These are phyloP conservation scores for Penicillium sp. DNA, from an alignment of 2,329 filamentous ascomycete species.

Conservation along the genomic window DNA sequence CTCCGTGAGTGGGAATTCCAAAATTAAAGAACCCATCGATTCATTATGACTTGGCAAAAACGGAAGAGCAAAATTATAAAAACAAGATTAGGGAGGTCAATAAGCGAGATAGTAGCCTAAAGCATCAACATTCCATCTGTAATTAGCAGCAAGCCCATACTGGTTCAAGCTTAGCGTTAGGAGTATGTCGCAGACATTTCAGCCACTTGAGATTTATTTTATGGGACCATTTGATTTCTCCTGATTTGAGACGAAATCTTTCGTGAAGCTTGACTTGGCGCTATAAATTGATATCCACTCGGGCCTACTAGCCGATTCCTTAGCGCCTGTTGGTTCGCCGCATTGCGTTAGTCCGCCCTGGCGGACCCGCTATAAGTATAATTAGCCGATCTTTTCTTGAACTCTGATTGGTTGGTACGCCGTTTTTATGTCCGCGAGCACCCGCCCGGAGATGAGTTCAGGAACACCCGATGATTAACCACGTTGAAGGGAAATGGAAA, in stretches of 20 bases:
- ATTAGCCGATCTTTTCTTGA: not conserved
- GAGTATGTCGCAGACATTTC: not conserved
- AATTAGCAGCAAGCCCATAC: constrained; percentile 7
- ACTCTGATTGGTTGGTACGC: not conserved
- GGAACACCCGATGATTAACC: not conserved
- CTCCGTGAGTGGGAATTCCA: not conserved
- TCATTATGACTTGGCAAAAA: not conserved
- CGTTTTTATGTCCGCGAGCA: not conserved
- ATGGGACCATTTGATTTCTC: not conserved
- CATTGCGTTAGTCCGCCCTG: not conserved
- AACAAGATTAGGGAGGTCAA: constrained; percentile 8
- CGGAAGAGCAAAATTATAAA: not conserved
- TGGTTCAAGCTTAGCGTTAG: constrained; percentile 4
- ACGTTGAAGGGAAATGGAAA: not conserved
- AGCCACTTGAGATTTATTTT: constrained; percentile 1
- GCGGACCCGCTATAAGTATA: not conserved
- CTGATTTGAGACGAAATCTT: not conserved
- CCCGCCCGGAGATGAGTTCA: not conserved
- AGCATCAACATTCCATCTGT: not conserved
- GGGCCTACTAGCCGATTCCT: not conserved
- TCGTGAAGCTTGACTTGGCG: constrained; percentile 3
- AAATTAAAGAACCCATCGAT: not conserved
- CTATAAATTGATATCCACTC: not conserved
- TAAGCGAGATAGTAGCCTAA: constrained; percentile 2
- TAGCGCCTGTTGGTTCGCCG: not conserved